A percentile compares a stretch with the other conserved stretches of the same genome.
Evolutionary conservation across 1,284 basidiomycete species (phyloP).

Genomic region (Wolfiporia cocos): DNA sequence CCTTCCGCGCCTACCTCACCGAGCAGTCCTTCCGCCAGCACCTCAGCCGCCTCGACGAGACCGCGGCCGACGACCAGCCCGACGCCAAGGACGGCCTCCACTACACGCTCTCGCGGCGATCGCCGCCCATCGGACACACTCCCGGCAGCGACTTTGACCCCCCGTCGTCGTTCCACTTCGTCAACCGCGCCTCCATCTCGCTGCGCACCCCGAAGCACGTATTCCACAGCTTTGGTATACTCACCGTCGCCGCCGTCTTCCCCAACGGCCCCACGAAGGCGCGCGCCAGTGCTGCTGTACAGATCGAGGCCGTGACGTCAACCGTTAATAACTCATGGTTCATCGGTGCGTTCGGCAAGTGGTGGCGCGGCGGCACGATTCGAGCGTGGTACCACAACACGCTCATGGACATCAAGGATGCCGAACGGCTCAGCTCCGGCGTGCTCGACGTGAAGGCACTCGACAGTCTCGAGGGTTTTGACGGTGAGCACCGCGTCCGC

Average conservation of each 20-base stretch:
- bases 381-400: conserved; percentile 68
- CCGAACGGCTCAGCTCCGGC: conserved; percentile 69
- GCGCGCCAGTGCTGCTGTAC: conserved; percentile 26
- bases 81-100: conserved; percentile 28
- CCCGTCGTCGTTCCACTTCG: conserved; percentile 73
- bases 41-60: conserved; percentile 80
- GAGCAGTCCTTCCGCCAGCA: conserved; percentile 94
- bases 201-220: conserved; percentile 91
- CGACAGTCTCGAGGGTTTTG: conserved; percentile 56
- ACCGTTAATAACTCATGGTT: conserved; percentile 77
- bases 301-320: conserved; percentile 32
- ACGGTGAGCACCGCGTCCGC: conserved; percentile 37
- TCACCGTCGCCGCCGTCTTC: conserved; percentile 79
- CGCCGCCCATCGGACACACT: conserved; percentile 21
- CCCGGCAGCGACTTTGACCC: conserved; percentile 25
- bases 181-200: conserved; percentile 86
- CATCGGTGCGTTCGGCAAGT: conserved; percentile 81
- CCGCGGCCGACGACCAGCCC: conserved; percentile 41
- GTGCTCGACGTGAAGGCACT: conserved; percentile 65
- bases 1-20: conserved; percentile 90
- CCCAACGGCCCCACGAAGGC: conserved; percentile 33
- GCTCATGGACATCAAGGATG: conserved; percentile 56
- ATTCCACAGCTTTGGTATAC: conserved; percentile 78
- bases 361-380: conserved; percentile 76
- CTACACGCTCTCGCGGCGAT: conserved; percentile 30